These are phyloP conservation scores for Yamadazyma sp. DNA, from an alignment of 1,139 yeast genomes.

Conservation along the genomic window DNA sequence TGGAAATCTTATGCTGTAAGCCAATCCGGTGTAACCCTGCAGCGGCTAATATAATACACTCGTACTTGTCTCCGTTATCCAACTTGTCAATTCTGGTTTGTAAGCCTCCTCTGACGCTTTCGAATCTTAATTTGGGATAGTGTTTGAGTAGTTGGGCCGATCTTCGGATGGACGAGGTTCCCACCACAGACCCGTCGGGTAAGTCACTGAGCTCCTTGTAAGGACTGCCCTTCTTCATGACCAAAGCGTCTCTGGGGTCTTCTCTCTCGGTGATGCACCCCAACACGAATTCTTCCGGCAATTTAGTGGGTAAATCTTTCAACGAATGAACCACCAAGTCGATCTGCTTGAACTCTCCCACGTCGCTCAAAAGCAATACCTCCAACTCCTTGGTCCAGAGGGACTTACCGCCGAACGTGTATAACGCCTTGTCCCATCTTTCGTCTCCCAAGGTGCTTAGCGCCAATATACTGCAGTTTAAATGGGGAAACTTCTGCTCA, in stretches of 20 bases:
- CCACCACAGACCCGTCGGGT: constrained; percentile 85
- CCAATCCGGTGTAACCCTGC: constrained; percentile 85
- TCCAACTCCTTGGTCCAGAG: constrained; percentile 96
- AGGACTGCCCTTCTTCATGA: constrained; percentile 68
- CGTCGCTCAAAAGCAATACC: constrained; percentile 61
- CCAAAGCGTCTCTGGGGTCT: constrained; percentile 91
- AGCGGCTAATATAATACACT: constrained; percentile 84
- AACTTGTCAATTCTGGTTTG: constrained; percentile 79
- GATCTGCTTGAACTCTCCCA: constrained; percentile 65
- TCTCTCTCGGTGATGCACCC: constrained; percentile 87
- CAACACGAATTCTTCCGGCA: constrained; percentile 86
- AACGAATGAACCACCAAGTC: constrained; percentile 92
- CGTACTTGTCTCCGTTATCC: constrained; percentile 65
- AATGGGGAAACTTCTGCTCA: constrained; percentile 57
- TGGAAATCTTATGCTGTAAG: constrained; percentile 68
- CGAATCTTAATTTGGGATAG: constrained; percentile 47
- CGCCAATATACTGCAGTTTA: constrained; percentile 68
- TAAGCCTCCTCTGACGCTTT: constrained; percentile 85
- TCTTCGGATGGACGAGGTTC: constrained; percentile 91
- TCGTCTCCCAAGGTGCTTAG: constrained; percentile 88
- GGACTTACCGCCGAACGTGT: constrained; percentile 94
- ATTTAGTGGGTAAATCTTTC: constrained; percentile 90
- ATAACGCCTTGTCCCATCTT: constrained; percentile 79
- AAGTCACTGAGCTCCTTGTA: constrained; percentile 67
- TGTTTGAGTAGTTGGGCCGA: constrained; percentile 61